Evolutionary conservation across 2,329 filamentous ascomycete genomes (phyloP), one percentile per base, ranked within the genome.

Genomic region (Aspergillus caelatus): DNA sequence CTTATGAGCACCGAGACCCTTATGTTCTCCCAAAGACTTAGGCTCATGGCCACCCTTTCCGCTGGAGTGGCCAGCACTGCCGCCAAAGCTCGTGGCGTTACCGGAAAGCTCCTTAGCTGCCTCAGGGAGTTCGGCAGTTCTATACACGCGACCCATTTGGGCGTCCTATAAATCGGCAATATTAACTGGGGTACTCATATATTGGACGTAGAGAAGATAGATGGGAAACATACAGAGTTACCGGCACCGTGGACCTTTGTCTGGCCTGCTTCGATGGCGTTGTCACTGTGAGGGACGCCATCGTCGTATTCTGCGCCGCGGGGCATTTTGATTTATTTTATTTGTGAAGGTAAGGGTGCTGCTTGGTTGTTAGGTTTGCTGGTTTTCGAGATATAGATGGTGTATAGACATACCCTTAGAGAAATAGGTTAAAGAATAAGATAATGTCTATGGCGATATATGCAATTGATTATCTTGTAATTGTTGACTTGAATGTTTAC

Each of bases 231-330:
- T 71, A 77, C 76, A 41, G 69, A 71, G n/a, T 69, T 60, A 61
- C 73, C 73, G 34, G 65, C 70, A 36, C 78, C 78, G 67, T 80
- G 78, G 58, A 70, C 71, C 66, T 77, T 76, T 52, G 65, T 75
- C 36, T 70, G 36, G 23, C 73, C 76, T 56, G 68, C 65, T 28
- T 77, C 74, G 43, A 80, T 74, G 53, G 78, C 62, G 71, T 80
- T 80, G 69, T 80, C 76, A 68, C 72, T 74, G 60, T 78, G 77
- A 58, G 71, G 72, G 58, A 75, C n/a, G 57, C 71, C 72, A 68
- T 79, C 71, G 67, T 77, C 77, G 71, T 71, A 80, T 28, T 79
- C 74, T 54, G 76, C 76, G 68, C 78, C 77, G 70, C 78, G 78
- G 70, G 75, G 73, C 78, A 80, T 79, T 36, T 21, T 64, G 36